Evolutionary conservation across 495 filamentous ascomycete species (phyloP).

Genomic region (Paragyromitra xinjiangensis): DNA sequence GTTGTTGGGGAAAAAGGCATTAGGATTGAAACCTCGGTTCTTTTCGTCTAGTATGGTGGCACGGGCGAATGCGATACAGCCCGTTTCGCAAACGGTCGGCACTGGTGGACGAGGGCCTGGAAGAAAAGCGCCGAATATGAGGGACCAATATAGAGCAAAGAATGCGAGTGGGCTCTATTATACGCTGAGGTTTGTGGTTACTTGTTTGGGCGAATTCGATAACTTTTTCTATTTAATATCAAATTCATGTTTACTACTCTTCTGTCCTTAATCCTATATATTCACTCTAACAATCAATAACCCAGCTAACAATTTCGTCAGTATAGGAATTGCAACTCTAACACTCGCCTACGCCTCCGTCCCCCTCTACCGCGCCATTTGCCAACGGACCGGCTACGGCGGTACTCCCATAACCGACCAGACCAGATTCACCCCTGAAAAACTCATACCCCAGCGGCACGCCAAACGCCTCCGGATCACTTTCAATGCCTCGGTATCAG

Average conservation of each 20-base stretch:
- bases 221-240: background rate
- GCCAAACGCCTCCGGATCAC: slow-evolving; percentile 91
- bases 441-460: slow-evolving; percentile 77
- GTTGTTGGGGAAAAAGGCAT: slow-evolving; percentile 25
- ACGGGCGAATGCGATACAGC: slow-evolving; percentile 12
- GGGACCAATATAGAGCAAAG: slow-evolving; percentile 65
- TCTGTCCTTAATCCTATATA: background rate
- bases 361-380: slow-evolving; percentile 90
- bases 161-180: slow-evolving; percentile 69
- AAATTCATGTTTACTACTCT: background rate
- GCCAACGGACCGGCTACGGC: slow-evolving; percentile 94
- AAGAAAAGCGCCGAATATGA: slow-evolving; percentile 58
- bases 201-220: background rate
- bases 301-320: slow-evolving; percentile 9
- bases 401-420: slow-evolving; percentile 87
- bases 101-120: slow-evolving; percentile 9
- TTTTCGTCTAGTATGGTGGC: slow-evolving; percentile 39
- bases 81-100: slow-evolving; percentile 22
- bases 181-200: slow-evolving; percentile 47
- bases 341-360: slow-evolving; percentile 95
- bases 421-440: slow-evolving; percentile 69
- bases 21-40: slow-evolving; percentile 34
- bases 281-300: background rate
- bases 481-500: slow-evolving; percentile 93
- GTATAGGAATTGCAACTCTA: slow-evolving; percentile 74